Percentiles rank a stretch among this genome's conserved stretches.
phyloP scores from a whole-genome alignment of 139 green algal genomes.

The Coccomyxa sp. region DNA sequence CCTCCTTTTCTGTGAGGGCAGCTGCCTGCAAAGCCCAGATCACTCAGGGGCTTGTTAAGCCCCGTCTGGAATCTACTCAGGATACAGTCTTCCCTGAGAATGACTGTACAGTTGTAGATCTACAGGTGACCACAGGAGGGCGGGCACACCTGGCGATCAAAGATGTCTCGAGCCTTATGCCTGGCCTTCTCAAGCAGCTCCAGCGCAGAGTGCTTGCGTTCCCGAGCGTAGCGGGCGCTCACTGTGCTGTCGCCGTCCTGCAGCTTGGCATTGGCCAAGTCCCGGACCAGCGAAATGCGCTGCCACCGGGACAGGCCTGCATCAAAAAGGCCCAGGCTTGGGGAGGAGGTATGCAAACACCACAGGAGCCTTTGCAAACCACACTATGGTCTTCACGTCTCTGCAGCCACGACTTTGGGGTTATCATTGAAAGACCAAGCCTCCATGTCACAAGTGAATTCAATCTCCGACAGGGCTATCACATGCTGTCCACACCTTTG shows the following conservation, averaged over 20 bases:
- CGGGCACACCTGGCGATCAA: slow-evolving; percentile 40
- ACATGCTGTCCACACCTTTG: not conserved
- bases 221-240: slow-evolving; percentile 43
- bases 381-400: not conserved
- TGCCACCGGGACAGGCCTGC: slow-evolving; percentile 27
- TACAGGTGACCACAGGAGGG: not conserved
- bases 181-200: slow-evolving; percentile 41
- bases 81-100: not conserved
- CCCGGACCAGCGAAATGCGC: slow-evolving; percentile 41
- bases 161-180: slow-evolving; percentile 47
- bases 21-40: not conserved
- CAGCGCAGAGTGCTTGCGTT: slow-evolving; percentile 28
- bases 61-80: not conserved
- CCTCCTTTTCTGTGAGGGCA: not conserved
- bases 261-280: slow-evolving; percentile 44
- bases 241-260: slow-evolving; percentile 24
- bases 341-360: not conserved
- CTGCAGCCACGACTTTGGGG: not conserved
- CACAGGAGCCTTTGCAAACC: not conserved
- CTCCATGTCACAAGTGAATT: no score
- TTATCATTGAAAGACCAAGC: not conserved
- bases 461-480: no score
- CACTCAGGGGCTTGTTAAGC: not conserved
- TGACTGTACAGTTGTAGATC: not conserved
- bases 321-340: no score